Base-by-base conservation (phyloP, 177 flowering plant genomes). In the Vitis hybrid region DNA sequence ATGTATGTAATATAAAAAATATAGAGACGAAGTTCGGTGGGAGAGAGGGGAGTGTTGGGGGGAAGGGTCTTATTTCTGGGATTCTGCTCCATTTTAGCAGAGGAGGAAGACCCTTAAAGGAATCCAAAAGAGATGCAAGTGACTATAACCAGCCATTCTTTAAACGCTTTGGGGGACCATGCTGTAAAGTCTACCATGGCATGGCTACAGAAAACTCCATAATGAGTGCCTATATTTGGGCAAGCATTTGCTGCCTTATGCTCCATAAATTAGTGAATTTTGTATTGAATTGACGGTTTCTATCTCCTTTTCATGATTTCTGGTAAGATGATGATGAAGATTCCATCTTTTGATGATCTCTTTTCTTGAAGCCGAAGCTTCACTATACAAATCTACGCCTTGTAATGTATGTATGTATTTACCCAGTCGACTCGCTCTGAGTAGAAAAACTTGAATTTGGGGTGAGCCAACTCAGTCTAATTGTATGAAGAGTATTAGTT, bases 71-170 rank as follows among this genome's bases (percentile, higher is more conserved):
- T 68, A 66, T 64, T 32, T 51, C 72, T 76, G 67, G 74, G 78
- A 53, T 51, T 74, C 76, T 78, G 70, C 79, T 81, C 79, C 75
- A 73, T 83, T 86, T 87, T 86, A 84, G 77, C 61, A 27, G 72
- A 78, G 82, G 74, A 80, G 81, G 73, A 27, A 32, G 65, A 63
- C 69, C 72, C 72, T 63, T 51, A 48, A 50, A 64, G 51, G 63
- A 64, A 51, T 27, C 50, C 20, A 63, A 30, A 55, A 72, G 52
- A 32, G 61, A 49, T 58, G 68, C 58, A 52, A 62, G 63, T 51
- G 49, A 65, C 30, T 57, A 66, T 71, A 71, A 74, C 68, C 71
- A 72, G 72, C 74, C 77, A 80, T 80, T 84, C 78, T 86, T 85
- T 74, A 61, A 64, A 56, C 76, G 83, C 78, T 80, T 70, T 71